These are phyloP conservation scores for Apium graveolens DNA, from an alignment of 129 eudicot genomes.

Conservation along the genomic window DNA sequence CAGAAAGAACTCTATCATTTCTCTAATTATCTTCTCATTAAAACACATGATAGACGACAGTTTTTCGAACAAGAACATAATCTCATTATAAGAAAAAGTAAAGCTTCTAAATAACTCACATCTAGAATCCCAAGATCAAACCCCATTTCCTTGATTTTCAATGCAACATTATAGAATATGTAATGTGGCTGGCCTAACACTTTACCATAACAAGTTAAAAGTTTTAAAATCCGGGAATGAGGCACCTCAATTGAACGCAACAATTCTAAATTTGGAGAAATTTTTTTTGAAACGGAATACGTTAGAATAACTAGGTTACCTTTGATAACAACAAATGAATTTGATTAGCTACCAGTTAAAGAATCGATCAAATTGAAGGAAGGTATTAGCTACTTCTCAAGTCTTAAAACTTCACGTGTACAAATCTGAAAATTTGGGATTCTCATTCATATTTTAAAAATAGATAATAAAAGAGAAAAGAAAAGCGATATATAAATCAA, in stretches of 20 bases:
- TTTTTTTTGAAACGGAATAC: neutral
- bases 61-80: neutral
- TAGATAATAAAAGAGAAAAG: no score
- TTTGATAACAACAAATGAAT: neutral
- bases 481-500: no score
- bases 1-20: constrained; percentile 2
- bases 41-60: constrained; percentile 3
- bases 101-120: constrained; percentile 1
- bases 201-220: neutral
- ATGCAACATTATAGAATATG: neutral
- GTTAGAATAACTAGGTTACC: neutral
- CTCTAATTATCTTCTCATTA: constrained; percentile 5
- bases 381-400: neutral
- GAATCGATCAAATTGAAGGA: neutral
- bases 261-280: neutral
- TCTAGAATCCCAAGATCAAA: constrained; percentile 10
- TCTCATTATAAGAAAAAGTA: constrained; percentile 16
- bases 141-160: constrained; percentile 12
- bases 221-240: neutral
- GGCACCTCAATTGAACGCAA: neutral
- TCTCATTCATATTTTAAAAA: neutral
- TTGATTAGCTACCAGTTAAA: neutral
- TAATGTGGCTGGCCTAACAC: neutral
- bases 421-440: neutral
- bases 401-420: neutral